Percentiles rank a stretch among this genome's conserved stretches.
phyloP scores from a whole-genome alignment of 495 filamentous ascomycete species.

The Daldinia grandis region DNA sequence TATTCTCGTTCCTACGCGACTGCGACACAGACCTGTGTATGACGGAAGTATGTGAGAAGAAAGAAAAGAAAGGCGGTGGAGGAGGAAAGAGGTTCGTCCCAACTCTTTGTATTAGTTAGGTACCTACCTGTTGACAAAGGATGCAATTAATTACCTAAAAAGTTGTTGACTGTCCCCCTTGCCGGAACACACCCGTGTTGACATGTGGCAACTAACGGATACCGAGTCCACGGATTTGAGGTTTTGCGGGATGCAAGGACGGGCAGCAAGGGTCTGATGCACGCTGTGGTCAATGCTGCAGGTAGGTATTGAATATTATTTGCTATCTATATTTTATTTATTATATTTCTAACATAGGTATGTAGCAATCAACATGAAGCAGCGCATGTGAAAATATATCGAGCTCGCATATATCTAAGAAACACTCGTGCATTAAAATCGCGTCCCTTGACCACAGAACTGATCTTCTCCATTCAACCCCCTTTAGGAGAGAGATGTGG shows the following conservation, averaged over 20 bases:
- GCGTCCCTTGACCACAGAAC: background rate
- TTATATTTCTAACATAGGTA: too few species aligned
- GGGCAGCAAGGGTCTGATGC: conserved; percentile 14
- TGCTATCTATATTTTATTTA: background rate
- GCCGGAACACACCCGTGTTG: conserved; percentile 4
- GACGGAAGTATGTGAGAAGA: background rate
- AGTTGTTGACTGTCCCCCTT: background rate
- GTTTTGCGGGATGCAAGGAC: conserved; percentile 5
- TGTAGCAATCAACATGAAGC: background rate
- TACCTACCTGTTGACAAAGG: background rate
- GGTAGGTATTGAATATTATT: background rate
- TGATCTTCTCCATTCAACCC: background rate
- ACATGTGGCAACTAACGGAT: background rate
- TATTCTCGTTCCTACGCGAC: conserved; percentile 2
- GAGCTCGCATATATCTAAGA: background rate
- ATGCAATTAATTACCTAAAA: background rate
- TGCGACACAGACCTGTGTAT: conserved; percentile 1
- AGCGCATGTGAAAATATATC: background rate
- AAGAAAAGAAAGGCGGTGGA: background rate
- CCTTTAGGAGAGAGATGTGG: background rate
- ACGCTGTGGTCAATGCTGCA: background rate
- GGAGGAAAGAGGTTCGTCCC: background rate
- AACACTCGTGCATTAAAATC: background rate
- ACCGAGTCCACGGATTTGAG: conserved; percentile 5
- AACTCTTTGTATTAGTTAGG: conserved; percentile 1